Evolutionary conservation across 2,329 filamentous ascomycete genomes (phyloP), one percentile per base, ranked within the genome.

Genomic region (Drechslera avenae): DNA sequence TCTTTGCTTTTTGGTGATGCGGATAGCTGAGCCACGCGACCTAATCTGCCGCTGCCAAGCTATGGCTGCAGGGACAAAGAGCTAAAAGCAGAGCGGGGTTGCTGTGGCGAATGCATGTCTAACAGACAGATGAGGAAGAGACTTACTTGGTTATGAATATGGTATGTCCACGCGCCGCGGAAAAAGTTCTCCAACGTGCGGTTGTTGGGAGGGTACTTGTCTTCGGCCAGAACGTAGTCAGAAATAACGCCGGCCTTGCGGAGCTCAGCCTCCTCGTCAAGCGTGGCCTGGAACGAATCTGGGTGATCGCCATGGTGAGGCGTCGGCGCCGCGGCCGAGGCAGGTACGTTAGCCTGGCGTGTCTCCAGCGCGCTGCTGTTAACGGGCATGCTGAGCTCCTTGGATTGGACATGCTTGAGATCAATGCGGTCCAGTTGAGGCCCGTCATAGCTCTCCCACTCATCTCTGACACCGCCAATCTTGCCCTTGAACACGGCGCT

Each of bases 111-210:
- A 37, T 13, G 33, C 5, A 17, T 8, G 16, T n/a, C 17, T n/a
- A 28, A 26, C 18, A 9, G 19, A 41, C 18, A 26, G 28, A 31
- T 31, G 13, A 41, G 26, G 13, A 33, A 41, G 33, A n/a, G 21
- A 33, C 76, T 67, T 67, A 81, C 79, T 72, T 82, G 81, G 56
- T 83, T 83, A 61, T 83, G 81, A 52, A 83, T 78, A 62, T 83
- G 81, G 62, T 83, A 83, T 21, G 79, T 82, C 79, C 79, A 83
- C 17, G 79, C 78, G 1, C 81, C 81, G 5, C 77, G 73, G 70
- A 83, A 83, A 67, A 83, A 83, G 59, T 83, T 79, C 60, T 81
- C 78, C 39, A 83, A 49, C 1, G 79, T 83, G 32, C 81, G 75
- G 59, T 83, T 83, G 54, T 79, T 83, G n/a, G 79, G 79, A 14